These are phyloP conservation scores for Blakeslea trispora DNA, from an alignment of 371 early-diverging fungal species.

Conservation along the genomic window DNA sequence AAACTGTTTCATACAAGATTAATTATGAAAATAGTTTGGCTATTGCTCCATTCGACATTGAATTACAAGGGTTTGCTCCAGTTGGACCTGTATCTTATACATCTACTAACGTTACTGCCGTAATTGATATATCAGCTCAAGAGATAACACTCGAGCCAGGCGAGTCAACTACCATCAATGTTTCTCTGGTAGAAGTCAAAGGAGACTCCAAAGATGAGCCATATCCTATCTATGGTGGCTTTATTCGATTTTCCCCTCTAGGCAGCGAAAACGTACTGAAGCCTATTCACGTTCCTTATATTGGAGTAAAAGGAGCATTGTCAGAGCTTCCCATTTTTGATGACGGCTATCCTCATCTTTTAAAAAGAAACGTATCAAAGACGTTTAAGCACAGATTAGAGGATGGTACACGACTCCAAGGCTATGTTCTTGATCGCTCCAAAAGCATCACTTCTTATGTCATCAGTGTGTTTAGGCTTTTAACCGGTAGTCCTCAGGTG, in stretches of 20 bases:
- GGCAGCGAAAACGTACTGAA: constrained; percentile 7
- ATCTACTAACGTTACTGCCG: constrained; percentile 25
- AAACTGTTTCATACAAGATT: constrained; percentile 48
- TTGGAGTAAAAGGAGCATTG: constrained; percentile 57
- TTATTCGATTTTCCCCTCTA: constrained; percentile 27
- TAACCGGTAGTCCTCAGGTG: constrained; percentile 18
- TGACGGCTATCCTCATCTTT: constrained; percentile 26
- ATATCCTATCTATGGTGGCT: constrained; percentile 48
- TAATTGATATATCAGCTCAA: constrained; percentile 30
- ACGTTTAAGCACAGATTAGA: background rate
- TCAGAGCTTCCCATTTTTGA: constrained; percentile 52
- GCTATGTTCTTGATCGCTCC: constrained; percentile 10
- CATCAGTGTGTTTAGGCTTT: constrained; percentile 13
- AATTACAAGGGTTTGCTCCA: constrained; percentile 25
- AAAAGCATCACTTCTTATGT: background rate
- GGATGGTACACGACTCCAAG: background rate
- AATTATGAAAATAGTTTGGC: constrained; percentile 36
- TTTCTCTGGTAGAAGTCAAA: constrained; percentile 13
- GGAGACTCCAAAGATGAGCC: constrained; percentile 10
- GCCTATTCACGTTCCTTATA: constrained; percentile 53
- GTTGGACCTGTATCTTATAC: constrained; percentile 28
- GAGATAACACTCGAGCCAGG: constrained; percentile 44
- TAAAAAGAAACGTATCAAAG: background rate
- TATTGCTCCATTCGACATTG: constrained; percentile 41
- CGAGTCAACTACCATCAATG: constrained; percentile 26